Evolutionary conservation across 1,284 basidiomycete species (phyloP).

Genomic region (Uromyces viciae-fabae): DNA sequence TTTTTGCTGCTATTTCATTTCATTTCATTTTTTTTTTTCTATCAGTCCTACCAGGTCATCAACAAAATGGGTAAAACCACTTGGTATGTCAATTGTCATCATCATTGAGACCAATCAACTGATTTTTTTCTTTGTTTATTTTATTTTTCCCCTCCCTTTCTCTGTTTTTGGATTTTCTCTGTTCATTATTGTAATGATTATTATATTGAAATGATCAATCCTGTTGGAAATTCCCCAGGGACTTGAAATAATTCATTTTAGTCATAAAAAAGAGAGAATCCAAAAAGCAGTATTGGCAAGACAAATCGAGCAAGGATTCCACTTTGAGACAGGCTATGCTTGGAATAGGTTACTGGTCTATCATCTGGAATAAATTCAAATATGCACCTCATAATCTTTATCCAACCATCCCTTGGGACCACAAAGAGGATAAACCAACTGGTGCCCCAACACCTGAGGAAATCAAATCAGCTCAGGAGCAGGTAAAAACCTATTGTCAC

Average conservation of each 20-base stretch:
- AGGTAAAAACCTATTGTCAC: not conserved
- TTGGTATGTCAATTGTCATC: not conserved
- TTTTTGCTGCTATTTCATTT: too few relatives aligned
- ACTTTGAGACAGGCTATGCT: not conserved
- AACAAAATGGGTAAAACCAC: not conserved
- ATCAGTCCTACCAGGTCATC: too few relatives aligned
- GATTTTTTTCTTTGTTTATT: not conserved
- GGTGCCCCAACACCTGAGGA: not conserved
- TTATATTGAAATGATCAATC: not conserved
- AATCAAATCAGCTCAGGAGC: not conserved
- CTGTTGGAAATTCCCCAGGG: not conserved
- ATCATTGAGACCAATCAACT: not conserved
- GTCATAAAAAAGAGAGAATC: not conserved
- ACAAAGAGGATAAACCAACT: not conserved
- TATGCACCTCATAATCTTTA: not conserved
- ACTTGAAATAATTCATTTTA: not conserved
- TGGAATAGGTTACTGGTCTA: not conserved
- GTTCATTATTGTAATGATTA: conserved; percentile 6
- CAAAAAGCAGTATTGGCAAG: not conserved
- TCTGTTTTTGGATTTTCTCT: too few relatives aligned
- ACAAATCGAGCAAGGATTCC: not conserved
- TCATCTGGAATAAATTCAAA: not conserved
- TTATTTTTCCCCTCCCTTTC: not conserved
- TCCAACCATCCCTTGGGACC: not conserved
- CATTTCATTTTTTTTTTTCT: too few relatives aligned